Percentiles rank a stretch among this genome's conserved stretches.
These are phyloP conservation scores for Metschnikowia cubensis DNA, from an alignment of 805 yeast species.

Conservation along the genomic window DNA sequence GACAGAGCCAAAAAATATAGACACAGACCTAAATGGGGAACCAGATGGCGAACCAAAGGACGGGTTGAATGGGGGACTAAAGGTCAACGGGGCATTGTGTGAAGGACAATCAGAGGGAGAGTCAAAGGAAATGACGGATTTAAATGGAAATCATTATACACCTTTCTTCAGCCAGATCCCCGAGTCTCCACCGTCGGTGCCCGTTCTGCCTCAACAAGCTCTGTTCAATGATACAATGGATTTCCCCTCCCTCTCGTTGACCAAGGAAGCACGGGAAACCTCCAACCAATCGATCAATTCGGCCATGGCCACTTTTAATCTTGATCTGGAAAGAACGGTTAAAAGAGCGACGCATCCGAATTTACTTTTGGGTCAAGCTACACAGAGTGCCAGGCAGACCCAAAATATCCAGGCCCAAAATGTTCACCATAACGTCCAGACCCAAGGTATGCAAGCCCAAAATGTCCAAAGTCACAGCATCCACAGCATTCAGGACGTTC, in stretches of 20 bases:
- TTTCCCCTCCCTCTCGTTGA: neutral
- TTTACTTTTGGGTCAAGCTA: neutral
- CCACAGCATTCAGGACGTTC: neutral
- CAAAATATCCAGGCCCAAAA: too few species aligned
- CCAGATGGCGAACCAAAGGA: too few species aligned
- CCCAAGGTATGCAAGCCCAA: too few species aligned
- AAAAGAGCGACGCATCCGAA: neutral
- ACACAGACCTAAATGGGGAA: too few species aligned
- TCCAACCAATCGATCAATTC: neutral
- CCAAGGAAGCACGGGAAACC: neutral
- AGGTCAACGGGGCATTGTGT: too few species aligned
- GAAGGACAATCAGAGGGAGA: too few species aligned
- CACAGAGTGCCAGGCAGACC: neutral
- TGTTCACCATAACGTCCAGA: too few species aligned
- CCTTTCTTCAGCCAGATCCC: conserved; percentile 31
- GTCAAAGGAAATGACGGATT: too few species aligned
- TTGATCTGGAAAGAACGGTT: conserved; percentile 2
- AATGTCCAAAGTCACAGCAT: too few species aligned
- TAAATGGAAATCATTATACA: conserved; percentile 1
- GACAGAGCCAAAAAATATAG: too few species aligned
- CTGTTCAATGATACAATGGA: neutral
- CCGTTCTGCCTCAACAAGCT: conserved; percentile 30
- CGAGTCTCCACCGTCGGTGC: conserved; percentile 43
- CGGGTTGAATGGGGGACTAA: too few species aligned
- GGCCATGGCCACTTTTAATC: conserved; percentile 28